phyloP scores from a whole-genome alignment of 2,329 filamentous ascomycete genomes.

The Botrytis sinoallii region DNA sequence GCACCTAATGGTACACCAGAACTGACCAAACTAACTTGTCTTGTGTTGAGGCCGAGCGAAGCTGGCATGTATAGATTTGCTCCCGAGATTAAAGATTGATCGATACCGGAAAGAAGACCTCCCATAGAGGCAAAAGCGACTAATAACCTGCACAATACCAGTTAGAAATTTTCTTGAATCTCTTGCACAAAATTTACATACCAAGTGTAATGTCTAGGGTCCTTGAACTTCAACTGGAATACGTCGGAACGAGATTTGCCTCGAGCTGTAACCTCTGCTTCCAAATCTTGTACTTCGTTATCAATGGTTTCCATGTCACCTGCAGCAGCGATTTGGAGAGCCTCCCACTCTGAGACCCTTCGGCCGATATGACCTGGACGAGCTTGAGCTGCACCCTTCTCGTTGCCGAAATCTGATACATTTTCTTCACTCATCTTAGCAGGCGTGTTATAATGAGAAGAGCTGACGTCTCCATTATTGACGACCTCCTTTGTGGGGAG shows the following conservation, averaged over 20 bases:
- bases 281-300: constrained; percentile 38
- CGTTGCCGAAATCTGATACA: not conserved
- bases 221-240: constrained; percentile 56
- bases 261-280: constrained; percentile 33
- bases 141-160: constrained; percentile 6
- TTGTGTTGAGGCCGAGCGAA: constrained; percentile 49
- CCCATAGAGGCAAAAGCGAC: constrained; percentile 69
- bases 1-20: constrained; percentile 70
- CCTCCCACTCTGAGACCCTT: constrained; percentile 34
- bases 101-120: constrained; percentile 67
- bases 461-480: not conserved
- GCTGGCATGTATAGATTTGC: constrained; percentile 64
- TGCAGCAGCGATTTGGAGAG: constrained; percentile 35
- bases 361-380: constrained; percentile 18
- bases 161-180: not conserved
- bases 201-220: constrained; percentile 61
- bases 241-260: constrained; percentile 31
- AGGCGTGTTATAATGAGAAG: not conserved
- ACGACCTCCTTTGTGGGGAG: not conserved
- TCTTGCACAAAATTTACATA: not conserved
- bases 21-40: constrained; percentile 64
- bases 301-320: constrained; percentile 36
- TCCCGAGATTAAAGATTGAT: constrained; percentile 70
- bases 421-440: constrained; percentile 7
- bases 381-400: not conserved